Evolutionary conservation across 2,329 filamentous ascomycete genomes (phyloP), one percentile per base, ranked within the genome.

Genomic region (Penicillium italicum): DNA sequence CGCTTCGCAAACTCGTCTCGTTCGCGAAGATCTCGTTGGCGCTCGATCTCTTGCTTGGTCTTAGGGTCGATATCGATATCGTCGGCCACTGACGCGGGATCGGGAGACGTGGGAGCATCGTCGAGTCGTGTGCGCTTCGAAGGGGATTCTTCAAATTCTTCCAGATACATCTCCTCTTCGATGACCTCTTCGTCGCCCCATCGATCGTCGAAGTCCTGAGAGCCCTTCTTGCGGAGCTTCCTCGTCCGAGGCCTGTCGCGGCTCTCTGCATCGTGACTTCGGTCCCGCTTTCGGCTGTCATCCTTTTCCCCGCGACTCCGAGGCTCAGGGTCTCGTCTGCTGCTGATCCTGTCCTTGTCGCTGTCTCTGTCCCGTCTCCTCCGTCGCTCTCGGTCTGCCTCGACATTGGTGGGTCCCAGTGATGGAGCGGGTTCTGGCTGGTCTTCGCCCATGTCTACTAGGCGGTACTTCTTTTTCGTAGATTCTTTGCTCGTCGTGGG

Each of bases 1-100:
- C 90, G 80, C 64, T 87, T 86, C n/a, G 90, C 84, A 62, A 95
- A 92, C 18, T 88, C 90, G 57, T 92, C 88, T 38, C 88, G 82
- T 69, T 95, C 91, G 60, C 83, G 84, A 20, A 87, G 80, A 69
- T 95, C 90, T 55, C 81, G 82, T 64, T 85, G 76, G 43, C 85
- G 78, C 38, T 83, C 83, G 34, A 78, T 73, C 62, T 88, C 85
- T 50, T 80, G 78, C 50, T 76, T 79, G 2, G 81, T 80, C 16
- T 82, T 82, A 14, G 37, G 88, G 85, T 45, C 43, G 30, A 45
- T 34, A 20, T 86, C 86, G 22, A 87, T 68, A 20, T 84, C 82
- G 5, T 59, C 61, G 5, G 75, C 77, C 1, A 73, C 67, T 41
- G 74, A 60, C 60, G 61, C 68, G 37, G 60, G 73, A 16, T 31